Evolutionary conservation across 805 yeast genomes (phyloP), one percentile per base, ranked within the genome.

Genomic region (Schwanniomyces occidentalis): DNA sequence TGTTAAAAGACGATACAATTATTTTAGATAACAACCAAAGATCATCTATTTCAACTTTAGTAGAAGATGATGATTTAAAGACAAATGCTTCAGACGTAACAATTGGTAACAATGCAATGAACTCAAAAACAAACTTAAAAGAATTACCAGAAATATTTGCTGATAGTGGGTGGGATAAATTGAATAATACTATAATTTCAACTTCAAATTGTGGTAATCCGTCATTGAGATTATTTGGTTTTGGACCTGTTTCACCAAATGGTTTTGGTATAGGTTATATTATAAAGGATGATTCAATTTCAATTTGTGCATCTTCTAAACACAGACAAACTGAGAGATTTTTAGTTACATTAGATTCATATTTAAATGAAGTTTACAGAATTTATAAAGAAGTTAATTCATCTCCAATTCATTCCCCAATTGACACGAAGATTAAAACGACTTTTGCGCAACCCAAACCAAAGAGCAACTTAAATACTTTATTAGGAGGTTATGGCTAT

Each of bases 161-260:
- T 1, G 95, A 89, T 58, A 67, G 77, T 6, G 95, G 96, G 18
- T 89, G 96, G 96, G 87, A 82, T 49, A 78, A 80, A 52, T 63
- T 89, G 40, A 87, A 87, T 61, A 85, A 81, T 46, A 83, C 91
- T 4, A 74, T 88, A 14, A 65, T 89, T 16, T 85, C 95, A 9
- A 63, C 69, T 19, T 78, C 81, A 3, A 77, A 77, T 50, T 77
- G 82, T 54, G 82, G 82, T 16, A 77, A 77, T 45, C 81, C 82
- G 2, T 74, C 82, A 0, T 58, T 77, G 35, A 63, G 78, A 40
- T 61, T 74, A 39, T 77, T 77, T 54, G 82, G 82, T 1, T 75
- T 77, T 35, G 79, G 82, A 3, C 82, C 82, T 1, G 77, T 78
- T 3, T 65, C 75, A 29, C 72, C 80, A 20, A 65, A 70, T 27